A percentile compares a stretch with the other conserved stretches of the same genome.
phyloP scores from a whole-genome alignment of 257 asterid genomes.

The Penstemon newberryi region DNA sequence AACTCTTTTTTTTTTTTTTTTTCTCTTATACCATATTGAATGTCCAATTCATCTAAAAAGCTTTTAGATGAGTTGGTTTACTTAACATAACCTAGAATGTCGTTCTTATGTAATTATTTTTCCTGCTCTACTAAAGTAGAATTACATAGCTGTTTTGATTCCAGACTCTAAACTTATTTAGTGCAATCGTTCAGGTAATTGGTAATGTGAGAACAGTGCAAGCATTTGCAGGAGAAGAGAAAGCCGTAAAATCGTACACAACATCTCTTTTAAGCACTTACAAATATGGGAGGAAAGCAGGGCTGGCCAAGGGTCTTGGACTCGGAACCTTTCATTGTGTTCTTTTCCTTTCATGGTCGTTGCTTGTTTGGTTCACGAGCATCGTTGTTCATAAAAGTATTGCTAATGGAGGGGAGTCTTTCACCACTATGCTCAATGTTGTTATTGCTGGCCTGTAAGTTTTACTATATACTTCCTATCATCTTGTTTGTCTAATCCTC shows the following conservation, averaged over 20 bases:
- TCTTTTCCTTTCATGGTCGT: constrained; percentile 90
- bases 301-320: constrained; percentile 93
- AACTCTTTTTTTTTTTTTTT: no score
- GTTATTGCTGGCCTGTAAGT: constrained; percentile 95
- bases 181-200: constrained; percentile 52
- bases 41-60: no score
- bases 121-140: background rate
- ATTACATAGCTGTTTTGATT: background rate
- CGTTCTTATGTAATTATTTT: background rate
- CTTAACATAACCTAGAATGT: no score
- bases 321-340: constrained; percentile 88
- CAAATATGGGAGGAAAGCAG: constrained; percentile 79
- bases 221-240: constrained; percentile 94
- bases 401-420: constrained; percentile 93
- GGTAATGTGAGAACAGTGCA: constrained; percentile 93
- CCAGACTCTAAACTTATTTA: background rate
- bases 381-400: constrained; percentile 79
- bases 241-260: constrained; percentile 66
- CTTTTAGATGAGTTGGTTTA: no score
- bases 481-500: no score
- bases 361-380: constrained; percentile 97
- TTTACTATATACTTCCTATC: background rate
- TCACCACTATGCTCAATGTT: constrained; percentile 97
- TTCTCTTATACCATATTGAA: no score
- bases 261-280: constrained; percentile 65